Percentiles rank a stretch among this genome's conserved stretches.
Conservation (phyloP, 176 grass and related monocot genomes). For the Guadua angustifolia region DNA sequence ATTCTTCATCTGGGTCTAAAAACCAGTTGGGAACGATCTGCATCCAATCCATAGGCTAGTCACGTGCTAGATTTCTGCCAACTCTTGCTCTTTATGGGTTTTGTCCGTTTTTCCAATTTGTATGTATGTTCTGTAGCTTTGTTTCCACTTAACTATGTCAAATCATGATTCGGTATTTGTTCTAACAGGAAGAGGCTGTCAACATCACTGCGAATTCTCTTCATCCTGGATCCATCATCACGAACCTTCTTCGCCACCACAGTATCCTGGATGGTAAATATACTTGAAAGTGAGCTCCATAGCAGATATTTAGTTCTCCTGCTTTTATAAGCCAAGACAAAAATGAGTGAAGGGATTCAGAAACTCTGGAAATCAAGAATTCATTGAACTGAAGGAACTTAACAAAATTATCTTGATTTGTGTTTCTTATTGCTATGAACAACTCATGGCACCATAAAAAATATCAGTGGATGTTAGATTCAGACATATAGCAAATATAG, state of each 20-base stretch:
- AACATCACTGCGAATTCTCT: slow-evolving; percentile 97
- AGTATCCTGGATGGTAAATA: slow-evolving; percentile 85
- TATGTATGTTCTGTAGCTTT: background rate
- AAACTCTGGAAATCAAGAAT: background rate
- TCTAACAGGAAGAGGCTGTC: slow-evolving; percentile 69
- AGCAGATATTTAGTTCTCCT: background rate
- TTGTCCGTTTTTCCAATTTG: slow-evolving; percentile 4
- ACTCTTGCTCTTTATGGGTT: background rate
- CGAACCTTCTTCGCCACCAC: slow-evolving; percentile 95
- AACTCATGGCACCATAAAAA: slow-evolving; percentile 12
- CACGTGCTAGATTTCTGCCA: background rate
- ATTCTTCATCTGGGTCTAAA: background rate
- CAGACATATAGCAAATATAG: background rate
- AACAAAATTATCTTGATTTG: background rate
- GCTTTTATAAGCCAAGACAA: background rate
- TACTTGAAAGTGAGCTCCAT: background rate
- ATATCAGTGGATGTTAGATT: background rate
- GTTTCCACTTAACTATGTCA: background rate
- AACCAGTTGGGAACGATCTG: background rate
- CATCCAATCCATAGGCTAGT: background rate
- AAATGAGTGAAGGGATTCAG: background rate
- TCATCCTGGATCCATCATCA: slow-evolving; percentile 90
- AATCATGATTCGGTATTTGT: background rate
- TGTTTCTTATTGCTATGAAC: slow-evolving; percentile 3
- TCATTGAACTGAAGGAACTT: background rate